These are phyloP conservation scores for Chlamydomonas asymmetrica DNA, from an alignment of 139 green algal species.

Conservation along the genomic window DNA sequence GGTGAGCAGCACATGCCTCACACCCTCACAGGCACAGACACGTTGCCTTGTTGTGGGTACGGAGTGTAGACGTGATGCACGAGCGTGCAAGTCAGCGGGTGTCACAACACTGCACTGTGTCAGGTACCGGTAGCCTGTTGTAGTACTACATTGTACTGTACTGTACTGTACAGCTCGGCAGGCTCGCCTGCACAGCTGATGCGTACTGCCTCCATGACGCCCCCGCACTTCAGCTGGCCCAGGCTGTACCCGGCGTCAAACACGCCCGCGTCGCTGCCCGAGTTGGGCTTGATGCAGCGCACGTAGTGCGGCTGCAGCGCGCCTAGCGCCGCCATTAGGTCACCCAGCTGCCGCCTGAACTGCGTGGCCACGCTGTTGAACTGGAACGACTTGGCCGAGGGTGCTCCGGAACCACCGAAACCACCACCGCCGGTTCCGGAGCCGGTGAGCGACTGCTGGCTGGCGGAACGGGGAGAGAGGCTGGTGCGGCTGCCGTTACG, in stretches of 20 bases:
- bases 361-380: conserved; percentile 80
- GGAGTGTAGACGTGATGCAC: too few relatives aligned
- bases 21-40: conserved; percentile 1
- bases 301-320: conserved; percentile 97
- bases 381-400: conserved; percentile 59
- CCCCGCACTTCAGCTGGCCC: conserved; percentile 94
- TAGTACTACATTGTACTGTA: too few relatives aligned
- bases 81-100: too few relatives aligned
- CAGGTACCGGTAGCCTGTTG: too few relatives aligned
- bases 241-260: conserved; percentile 86
- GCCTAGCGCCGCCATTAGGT: conserved; percentile 90
- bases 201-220: conserved; percentile 96
- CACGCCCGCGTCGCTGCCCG: conserved; percentile 60
- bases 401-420: too few relatives aligned
- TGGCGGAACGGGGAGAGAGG: too few relatives aligned
- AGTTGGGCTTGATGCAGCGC: conserved; percentile 99
- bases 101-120: too few relatives aligned
- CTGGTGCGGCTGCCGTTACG: too few relatives aligned
- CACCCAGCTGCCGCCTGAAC: conserved; percentile 93
- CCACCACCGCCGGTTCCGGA: too few relatives aligned
- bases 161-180: too few relatives aligned
- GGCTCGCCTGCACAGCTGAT: conserved; percentile 85
- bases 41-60: too few relatives aligned
- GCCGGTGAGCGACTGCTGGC: too few relatives aligned
- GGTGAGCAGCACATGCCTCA: not conserved